phyloP scores from a whole-genome alignment of 495 filamentous ascomycete genomes.

The Aspergillus bertholletiae region DNA sequence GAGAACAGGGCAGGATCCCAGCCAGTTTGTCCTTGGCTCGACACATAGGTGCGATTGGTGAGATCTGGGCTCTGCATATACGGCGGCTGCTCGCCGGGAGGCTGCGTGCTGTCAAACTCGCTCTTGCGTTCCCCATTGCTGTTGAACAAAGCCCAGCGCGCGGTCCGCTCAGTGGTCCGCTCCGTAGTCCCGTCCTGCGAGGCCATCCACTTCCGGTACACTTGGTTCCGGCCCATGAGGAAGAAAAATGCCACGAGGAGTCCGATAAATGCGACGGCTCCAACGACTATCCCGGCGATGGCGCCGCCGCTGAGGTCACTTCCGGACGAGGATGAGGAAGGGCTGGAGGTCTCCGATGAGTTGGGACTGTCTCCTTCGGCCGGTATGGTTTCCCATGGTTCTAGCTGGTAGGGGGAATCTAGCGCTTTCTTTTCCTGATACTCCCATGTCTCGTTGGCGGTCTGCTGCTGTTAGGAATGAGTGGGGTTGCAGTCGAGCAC shows the following conservation, averaged over 20 bases:
- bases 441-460: slow-evolving; percentile 27
- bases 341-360: slow-evolving; percentile 8
- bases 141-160: slow-evolving; percentile 29
- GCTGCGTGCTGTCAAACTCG: slow-evolving; percentile 3
- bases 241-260: slow-evolving; percentile 37
- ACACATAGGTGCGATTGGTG: slow-evolving; percentile 11
- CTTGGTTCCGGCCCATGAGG: slow-evolving; percentile 35
- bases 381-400: slow-evolving; percentile 36
- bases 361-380: slow-evolving; percentile 25
- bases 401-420: slow-evolving; percentile 33
- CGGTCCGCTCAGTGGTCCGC: slow-evolving; percentile 25
- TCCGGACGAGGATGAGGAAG: slow-evolving; percentile 1
- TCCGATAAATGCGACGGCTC: slow-evolving; percentile 25
- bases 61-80: slow-evolving; percentile 16
- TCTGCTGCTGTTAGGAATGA: slow-evolving; percentile 17
- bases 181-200: slow-evolving; percentile 21
- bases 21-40: slow-evolving; percentile 2
- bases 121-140: slow-evolving; percentile 9
- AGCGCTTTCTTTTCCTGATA: slow-evolving; percentile 30
- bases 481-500: not conserved
- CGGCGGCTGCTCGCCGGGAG: slow-evolving; percentile 4
- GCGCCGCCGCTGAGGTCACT: slow-evolving; percentile 27
- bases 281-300: slow-evolving; percentile 38
- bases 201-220: slow-evolving; percentile 35
- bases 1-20: slow-evolving; percentile 19